These are phyloP conservation scores for Porphyrellus cyaneotinctus DNA, from an alignment of 768 basidiomycete genomes.

Conservation along the genomic window DNA sequence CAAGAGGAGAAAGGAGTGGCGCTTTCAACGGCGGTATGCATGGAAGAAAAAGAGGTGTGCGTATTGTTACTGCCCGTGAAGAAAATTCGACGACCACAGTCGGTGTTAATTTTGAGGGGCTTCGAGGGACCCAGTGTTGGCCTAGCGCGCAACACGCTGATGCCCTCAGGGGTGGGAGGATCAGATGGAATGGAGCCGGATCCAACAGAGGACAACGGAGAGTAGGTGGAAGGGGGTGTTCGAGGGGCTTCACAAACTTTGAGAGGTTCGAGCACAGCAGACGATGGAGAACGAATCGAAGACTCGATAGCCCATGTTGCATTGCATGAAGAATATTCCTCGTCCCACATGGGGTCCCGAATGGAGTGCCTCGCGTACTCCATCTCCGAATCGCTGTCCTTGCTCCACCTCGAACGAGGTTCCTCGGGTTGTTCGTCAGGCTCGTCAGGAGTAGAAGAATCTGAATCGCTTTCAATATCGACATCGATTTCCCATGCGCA, in stretches of 20 bases:
- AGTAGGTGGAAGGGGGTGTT: conserved; percentile 51
- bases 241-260: conserved; percentile 44
- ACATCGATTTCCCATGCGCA: conserved; percentile 76
- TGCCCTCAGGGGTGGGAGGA: conserved; percentile 56
- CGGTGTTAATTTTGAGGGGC: conserved; percentile 59
- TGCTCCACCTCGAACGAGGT: conserved; percentile 58
- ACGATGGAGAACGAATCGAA: conserved; percentile 44
- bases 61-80: conserved; percentile 43
- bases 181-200: conserved; percentile 42
- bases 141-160: conserved; percentile 39
- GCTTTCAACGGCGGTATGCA: conserved; percentile 71
- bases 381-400: conserved; percentile 40
- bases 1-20: conserved; percentile 56
- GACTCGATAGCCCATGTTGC: conserved; percentile 57
- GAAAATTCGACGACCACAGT: conserved; percentile 34
- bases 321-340: conserved; percentile 42
- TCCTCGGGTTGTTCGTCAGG: conserved; percentile 37
- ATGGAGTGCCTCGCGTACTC: conserved; percentile 28
- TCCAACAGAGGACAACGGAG: conserved; percentile 40
- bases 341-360: conserved; percentile 31
- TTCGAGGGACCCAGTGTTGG: conserved; percentile 35
- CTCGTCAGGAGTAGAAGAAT: conserved; percentile 48
- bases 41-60: conserved; percentile 49
- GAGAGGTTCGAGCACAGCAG: conserved; percentile 33
- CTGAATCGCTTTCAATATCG: conserved; percentile 58